A percentile compares a stretch with the other conserved stretches of the same genome.
phyloP scores from a whole-genome alignment of 176 grass and related monocot genomes.

The Phragmites australis region DNA sequence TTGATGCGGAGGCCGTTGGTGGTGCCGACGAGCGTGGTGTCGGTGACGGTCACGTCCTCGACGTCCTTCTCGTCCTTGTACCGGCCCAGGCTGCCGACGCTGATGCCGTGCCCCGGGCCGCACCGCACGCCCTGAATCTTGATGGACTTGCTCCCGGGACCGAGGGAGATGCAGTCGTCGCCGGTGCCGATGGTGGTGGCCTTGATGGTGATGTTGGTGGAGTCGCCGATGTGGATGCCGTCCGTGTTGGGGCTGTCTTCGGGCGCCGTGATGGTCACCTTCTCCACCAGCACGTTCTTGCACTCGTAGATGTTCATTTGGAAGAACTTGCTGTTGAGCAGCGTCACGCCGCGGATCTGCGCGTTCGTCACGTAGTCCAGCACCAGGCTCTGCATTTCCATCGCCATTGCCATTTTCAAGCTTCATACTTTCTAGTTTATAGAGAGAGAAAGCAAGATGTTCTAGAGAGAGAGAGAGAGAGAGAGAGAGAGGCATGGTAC shows the following conservation, averaged over 20 bases:
- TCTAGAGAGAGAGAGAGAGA: neutral
- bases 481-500: neutral
- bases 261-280: constrained; percentile 52
- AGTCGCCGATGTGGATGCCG: constrained; percentile 76
- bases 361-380: constrained; percentile 49
- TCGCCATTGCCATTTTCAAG: too few species aligned
- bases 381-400: constrained; percentile 50
- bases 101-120: constrained; percentile 82
- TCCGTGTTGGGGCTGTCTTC: constrained; percentile 78
- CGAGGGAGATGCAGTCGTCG: constrained; percentile 83
- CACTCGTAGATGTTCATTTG: constrained; percentile 58
- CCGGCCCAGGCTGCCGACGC: constrained; percentile 69
- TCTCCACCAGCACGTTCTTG: constrained; percentile 49
- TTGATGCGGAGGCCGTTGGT: constrained; percentile 77
- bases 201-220: constrained; percentile 49
- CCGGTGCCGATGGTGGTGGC: constrained; percentile 57
- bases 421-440: too few species aligned
- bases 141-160: constrained; percentile 46
- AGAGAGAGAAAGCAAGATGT: too few species aligned
- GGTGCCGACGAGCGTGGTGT: constrained; percentile 49
- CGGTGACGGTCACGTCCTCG: constrained; percentile 44
- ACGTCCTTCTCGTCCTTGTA: constrained; percentile 78
- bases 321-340: constrained; percentile 72
- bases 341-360: constrained; percentile 33
- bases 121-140: constrained; percentile 36